Percentiles rank a stretch among this genome's conserved stretches.
These are phyloP conservation scores for Kluyveromyces starmeri DNA, from an alignment of 805 yeast species.

Conservation along the genomic window DNA sequence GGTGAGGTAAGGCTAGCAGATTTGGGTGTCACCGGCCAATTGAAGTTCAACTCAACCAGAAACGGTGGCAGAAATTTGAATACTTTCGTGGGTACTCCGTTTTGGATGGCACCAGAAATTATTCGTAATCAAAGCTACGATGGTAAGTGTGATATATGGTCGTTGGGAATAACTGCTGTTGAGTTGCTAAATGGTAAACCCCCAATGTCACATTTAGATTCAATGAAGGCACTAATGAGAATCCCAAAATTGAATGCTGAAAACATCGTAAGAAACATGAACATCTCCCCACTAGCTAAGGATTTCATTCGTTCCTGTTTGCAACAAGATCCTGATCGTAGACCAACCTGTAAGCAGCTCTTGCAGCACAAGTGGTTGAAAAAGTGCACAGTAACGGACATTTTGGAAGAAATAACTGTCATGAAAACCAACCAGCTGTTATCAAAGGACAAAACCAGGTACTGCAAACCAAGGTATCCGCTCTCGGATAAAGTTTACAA, in stretches of 20 bases:
- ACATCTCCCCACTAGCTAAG: conserved; percentile 2
- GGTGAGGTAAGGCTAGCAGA: conserved; percentile 82
- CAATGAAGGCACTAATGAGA: conserved; percentile 59
- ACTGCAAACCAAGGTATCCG: conserved; percentile 32
- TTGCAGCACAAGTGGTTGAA: conserved; percentile 40
- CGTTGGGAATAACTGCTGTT: conserved; percentile 84
- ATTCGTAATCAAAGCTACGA: conserved; percentile 59
- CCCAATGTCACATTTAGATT: conserved; percentile 65
- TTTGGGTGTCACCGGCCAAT: conserved; percentile 87
- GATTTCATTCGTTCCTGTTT: conserved; percentile 59
- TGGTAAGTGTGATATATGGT: conserved; percentile 92
- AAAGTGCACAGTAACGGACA: conserved; percentile 27
- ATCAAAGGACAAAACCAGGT: conserved; percentile 18
- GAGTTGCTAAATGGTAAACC: conserved; percentile 80
- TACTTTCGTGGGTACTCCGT: conserved; percentile 92
- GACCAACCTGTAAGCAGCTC: conserved; percentile 56
- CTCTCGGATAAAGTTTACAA: conserved; percentile 26
- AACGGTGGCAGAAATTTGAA: conserved; percentile 29
- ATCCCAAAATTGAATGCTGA: conserved; percentile 25
- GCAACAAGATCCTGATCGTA: conserved; percentile 49
- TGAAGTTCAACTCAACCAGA: conserved; percentile 53
- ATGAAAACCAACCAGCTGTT: conserved; percentile 15
- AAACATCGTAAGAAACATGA: conserved; percentile 1
- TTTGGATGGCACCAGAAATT: conserved; percentile 99
- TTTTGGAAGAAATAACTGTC: conserved; percentile 34